phyloP scores from a whole-genome alignment of 2,329 filamentous ascomycete genomes.

The Purpureocillium lavendulum region DNA sequence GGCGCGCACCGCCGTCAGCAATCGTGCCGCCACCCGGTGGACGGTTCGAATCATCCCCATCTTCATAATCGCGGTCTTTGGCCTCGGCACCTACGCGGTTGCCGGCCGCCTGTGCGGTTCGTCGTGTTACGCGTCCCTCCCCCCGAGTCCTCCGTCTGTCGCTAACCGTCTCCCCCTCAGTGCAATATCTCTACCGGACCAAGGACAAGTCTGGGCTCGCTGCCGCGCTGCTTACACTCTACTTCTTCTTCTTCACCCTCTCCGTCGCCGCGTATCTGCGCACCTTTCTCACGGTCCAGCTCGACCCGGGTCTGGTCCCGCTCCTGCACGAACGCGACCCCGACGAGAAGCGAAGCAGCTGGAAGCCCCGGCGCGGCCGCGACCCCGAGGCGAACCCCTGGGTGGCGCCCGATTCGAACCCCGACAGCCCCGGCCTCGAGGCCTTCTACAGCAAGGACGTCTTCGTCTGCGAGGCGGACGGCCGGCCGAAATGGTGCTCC shows the following conservation, averaged over 20 bases:
- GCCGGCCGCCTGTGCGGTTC: conserved; percentile 60
- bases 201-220: conserved; percentile 46
- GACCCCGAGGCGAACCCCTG: conserved; percentile 21
- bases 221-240: conserved; percentile 62
- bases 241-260: conserved; percentile 62
- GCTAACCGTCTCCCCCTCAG: conserved; percentile 18
- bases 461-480: conserved; percentile 76
- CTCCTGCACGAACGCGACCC: conserved; percentile 32
- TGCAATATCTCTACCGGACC: conserved; percentile 58
- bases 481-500: conserved; percentile 79
- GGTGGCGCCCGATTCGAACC: conserved; percentile 33
- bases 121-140: conserved; percentile 14
- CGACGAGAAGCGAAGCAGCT: conserved; percentile 17
- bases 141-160: background rate
- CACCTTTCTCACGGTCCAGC: conserved; percentile 57
- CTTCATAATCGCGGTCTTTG: conserved; percentile 56
- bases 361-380: conserved; percentile 10
- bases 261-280: conserved; percentile 63
- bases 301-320: conserved; percentile 66
- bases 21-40: conserved; percentile 21
- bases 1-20: conserved; percentile 17
- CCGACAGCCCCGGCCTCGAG: conserved; percentile 62
- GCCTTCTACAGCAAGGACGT: conserved; percentile 74
- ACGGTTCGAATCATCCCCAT: conserved; percentile 55
- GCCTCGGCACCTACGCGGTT: conserved; percentile 64